These are phyloP conservation scores for Heritiera fomes DNA, from an alignment of 345 rosid species.

Conservation along the genomic window DNA sequence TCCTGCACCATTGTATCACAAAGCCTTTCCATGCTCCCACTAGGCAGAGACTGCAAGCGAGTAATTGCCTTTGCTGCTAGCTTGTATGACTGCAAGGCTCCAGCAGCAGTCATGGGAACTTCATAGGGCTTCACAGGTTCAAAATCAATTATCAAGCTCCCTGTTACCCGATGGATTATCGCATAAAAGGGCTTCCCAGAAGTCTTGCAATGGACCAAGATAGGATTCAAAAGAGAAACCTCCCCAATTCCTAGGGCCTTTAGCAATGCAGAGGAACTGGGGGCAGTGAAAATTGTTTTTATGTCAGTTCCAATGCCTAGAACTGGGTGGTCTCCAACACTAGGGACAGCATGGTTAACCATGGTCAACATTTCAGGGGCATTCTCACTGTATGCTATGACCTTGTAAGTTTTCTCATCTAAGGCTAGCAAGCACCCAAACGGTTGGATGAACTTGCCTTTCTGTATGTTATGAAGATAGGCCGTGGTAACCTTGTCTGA, in stretches of 20 bases:
- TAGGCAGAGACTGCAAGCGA: constrained; percentile 79
- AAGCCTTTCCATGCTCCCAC: constrained; percentile 88
- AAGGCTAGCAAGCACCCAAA: constrained; percentile 93
- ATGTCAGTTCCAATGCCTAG: constrained; percentile 75
- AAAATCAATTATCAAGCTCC: constrained; percentile 83
- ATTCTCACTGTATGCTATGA: constrained; percentile 90
- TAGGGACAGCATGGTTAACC: constrained; percentile 90
- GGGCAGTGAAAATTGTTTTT: constrained; percentile 72
- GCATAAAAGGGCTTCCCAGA: constrained; percentile 93
- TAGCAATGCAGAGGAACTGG: constrained; percentile 83
- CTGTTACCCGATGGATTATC: constrained; percentile 80
- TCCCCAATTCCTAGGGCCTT: constrained; percentile 87
- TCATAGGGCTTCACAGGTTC: constrained; percentile 96
- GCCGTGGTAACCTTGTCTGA: constrained; percentile 84
- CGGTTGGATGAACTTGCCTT: constrained; percentile 92
- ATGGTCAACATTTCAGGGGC: constrained; percentile 87
- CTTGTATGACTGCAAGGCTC: constrained; percentile 93
- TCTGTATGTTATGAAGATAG: constrained; percentile 92
- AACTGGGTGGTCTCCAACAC: constrained; percentile 84
- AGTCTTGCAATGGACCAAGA: constrained; percentile 90
- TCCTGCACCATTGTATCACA: constrained; percentile 92
- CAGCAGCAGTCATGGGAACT: constrained; percentile 95
- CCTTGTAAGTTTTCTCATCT: constrained; percentile 78
- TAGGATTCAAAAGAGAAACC: constrained; percentile 86
- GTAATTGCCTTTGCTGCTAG: constrained; percentile 95